Conservation (phyloP, 23 red algal species). For the Gracilaria gracilis region DNA sequence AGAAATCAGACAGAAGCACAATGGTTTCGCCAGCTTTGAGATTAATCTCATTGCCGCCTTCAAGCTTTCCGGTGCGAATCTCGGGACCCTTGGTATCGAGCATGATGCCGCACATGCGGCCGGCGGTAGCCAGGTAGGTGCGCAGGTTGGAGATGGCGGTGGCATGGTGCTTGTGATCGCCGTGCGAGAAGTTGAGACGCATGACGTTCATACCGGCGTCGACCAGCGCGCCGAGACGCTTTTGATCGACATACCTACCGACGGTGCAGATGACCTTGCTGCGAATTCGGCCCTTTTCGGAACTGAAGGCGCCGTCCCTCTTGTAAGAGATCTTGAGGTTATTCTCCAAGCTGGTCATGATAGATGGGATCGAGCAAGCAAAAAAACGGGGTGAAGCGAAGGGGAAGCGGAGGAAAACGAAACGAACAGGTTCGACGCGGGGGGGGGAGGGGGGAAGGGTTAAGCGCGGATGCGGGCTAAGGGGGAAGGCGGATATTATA, state of each 20-base stretch:
- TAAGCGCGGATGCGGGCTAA: too few species aligned
- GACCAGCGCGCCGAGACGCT: constrained; percentile 77
- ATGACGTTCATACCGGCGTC: constrained; percentile 96
- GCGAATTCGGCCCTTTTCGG: constrained; percentile 58
- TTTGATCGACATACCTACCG: constrained; percentile 64
- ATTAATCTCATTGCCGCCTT: constrained; percentile 64
- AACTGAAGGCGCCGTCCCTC: constrained; percentile 50
- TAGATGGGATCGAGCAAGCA: background rate
- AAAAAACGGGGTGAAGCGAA: background rate
- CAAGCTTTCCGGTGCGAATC: constrained; percentile 87
- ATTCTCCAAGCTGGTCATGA: constrained; percentile 88
- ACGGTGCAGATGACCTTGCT: constrained; percentile 98
- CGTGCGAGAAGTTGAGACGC: constrained; percentile 96
- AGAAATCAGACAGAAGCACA: constrained; percentile 52
- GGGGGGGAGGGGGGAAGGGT: background rate
- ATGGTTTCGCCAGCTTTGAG: constrained; percentile 70
- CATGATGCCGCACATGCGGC: constrained; percentile 88
- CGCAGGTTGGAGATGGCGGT: constrained; percentile 75
- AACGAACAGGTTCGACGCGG: background rate
- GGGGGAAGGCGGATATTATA: constrained; percentile 11
- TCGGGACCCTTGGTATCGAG: constrained; percentile 98
- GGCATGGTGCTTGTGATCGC: constrained; percentile 85
- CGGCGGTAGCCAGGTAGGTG: constrained; percentile 51
- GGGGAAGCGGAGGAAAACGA: background rate
- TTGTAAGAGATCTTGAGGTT: constrained; percentile 85